Evolutionary conservation across 768 basidiomycete genomes (phyloP), one percentile per base, ranked within the genome.

Genomic region (Mycena haematopus): DNA sequence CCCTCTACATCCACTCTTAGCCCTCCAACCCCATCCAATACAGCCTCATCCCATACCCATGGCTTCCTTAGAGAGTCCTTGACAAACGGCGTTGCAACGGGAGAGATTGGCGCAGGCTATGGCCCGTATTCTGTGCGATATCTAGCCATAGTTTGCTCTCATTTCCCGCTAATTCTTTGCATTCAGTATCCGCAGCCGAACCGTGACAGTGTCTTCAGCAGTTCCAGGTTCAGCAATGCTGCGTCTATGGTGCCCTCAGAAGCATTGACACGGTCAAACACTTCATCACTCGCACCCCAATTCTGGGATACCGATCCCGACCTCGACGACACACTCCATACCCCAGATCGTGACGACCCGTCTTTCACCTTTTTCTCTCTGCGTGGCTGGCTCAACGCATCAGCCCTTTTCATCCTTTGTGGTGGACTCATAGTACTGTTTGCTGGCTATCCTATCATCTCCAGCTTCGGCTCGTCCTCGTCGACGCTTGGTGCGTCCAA

Each of bases 391-490:
- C 75, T 78, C 29, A 92, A 92, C 71, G 76, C 82, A 24, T 77
- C 81, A 5, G 84, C 83, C 22, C 79, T 92, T 8, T 60, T 87
- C 63, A 46, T 88, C 61, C 79, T 92, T 62, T 71, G 84, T 31
- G 61, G 74, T 14, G 84, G 80, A 24, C 76, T 92, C 42, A 71
- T 91, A 65, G 79, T 78, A 6, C 79, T 92, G n/a, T 92, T 91
- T 60, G 86, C 84, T 10, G 89, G 85, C 13, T 91, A 87, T 68
- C 91, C 91, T 13, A 84, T 92, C 71, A 84, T 88, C 63, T 72
- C 62, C 21, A 49, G 29, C 56, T 63, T 61, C 47, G 31, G 49
- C 9, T 8, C 36, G 2, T 7, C 21, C 11, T 10, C 10, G 0
- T 19, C 45, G 17, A 61, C 55, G 24, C 52, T 51, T 21, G 78